phyloP scores from a whole-genome alignment of 2,329 filamentous ascomycete species.

The Myotisia sp. region DNA sequence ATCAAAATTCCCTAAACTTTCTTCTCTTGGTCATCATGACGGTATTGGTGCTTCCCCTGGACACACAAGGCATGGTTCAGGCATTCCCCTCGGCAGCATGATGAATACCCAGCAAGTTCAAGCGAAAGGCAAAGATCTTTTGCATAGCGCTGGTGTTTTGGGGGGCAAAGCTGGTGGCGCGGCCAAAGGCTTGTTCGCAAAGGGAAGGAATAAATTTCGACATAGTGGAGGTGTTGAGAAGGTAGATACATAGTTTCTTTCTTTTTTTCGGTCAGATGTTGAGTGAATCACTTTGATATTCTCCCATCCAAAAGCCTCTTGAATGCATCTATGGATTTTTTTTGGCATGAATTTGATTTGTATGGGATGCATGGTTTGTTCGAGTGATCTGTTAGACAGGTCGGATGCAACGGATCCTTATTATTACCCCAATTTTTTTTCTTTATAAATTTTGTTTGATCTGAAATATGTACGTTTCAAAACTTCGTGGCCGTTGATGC shows the following conservation, averaged over 20 bases:
- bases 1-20: constrained; percentile 30
- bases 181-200: constrained; percentile 80
- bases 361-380: constrained; percentile 2
- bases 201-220: constrained; percentile 72
- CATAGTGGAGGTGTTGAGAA: constrained; percentile 55
- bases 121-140: constrained; percentile 73
- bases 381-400: background rate
- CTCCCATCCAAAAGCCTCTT: no score
- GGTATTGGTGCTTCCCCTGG: constrained; percentile 21
- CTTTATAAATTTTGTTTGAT: no score
- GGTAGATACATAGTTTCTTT: constrained; percentile 61
- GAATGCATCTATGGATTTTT: background rate
- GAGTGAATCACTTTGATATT: no score
- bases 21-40: constrained; percentile 22
- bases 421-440: no score
- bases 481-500: no score
- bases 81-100: constrained; percentile 23
- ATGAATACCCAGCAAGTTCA: constrained; percentile 52
- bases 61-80: constrained; percentile 25
- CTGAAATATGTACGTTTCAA: no score
- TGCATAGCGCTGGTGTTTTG: constrained; percentile 64
- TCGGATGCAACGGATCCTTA: background rate
- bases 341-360: background rate
- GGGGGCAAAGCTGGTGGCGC: constrained; percentile 60
- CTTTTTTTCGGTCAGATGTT: no score